Evolutionary conservation across 371 early-diverging fungal genomes (phyloP), one percentile per base, ranked within the genome.

Genomic region (Umbelopsis sp.): DNA sequence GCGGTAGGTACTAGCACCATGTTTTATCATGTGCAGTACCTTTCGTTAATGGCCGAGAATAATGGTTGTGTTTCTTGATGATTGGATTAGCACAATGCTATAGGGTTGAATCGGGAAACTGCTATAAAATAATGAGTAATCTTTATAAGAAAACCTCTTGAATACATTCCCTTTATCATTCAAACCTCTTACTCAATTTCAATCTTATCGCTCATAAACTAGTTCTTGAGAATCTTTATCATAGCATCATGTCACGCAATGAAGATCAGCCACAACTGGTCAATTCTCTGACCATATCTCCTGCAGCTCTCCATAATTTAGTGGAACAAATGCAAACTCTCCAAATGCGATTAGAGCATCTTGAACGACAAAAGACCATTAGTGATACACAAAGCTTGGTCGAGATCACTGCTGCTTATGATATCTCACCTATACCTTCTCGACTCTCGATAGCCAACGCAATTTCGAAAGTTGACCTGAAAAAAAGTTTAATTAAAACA

Each of bases 381-480:
- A 57, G 57, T 5, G 29, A 10, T n/a, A 57, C 57, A 3, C 57
- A 57, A 35, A 57, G 57, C 8, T n/a, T 57, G 7, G 57, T 12
- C 0, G 35, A 35, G 10, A 57, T 57, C 18, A 18, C 57, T 35
- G 57, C 57, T 11, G 29, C 35, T 11, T 57, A 57, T 5, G 57
- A 57, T 35, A 57, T 57, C 6, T 57, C 57, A 18, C 57, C 57
- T 35, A 57, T 57, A 35, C 57, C 57, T 6, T 57, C 57, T 57
- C 57, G 57, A 11, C 35, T 57, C 12, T 57, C 57, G 1, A 29
- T 57, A 7, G 11, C 35, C 12, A 57, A 57, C 35, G 35, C 35
- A 12, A 35, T 57, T 18, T 18, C 35, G 3, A 35, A 57, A 35
- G 6, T 11, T 35, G 57, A 29, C 3, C 29, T 18, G 18, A 35